These are phyloP conservation scores for Polychaeton citri DNA, from an alignment of 2,329 filamentous ascomycete genomes.

Conservation along the genomic window DNA sequence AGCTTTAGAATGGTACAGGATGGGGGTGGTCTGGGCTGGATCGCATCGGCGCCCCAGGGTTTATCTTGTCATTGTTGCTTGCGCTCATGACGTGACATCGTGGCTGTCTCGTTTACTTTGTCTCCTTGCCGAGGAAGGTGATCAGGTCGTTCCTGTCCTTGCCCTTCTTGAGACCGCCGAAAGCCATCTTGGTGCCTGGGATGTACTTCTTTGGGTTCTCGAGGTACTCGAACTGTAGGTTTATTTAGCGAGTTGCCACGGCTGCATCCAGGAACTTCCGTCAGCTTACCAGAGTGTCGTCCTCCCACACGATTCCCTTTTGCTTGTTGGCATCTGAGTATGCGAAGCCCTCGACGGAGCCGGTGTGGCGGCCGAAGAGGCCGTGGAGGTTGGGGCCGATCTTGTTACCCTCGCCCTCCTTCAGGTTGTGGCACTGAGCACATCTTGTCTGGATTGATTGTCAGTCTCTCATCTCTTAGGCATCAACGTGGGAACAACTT, in stretches of 20 bases:
- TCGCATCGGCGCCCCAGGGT: slow-evolving; percentile 3
- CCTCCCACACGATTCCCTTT: slow-evolving; percentile 81
- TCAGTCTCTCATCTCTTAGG: slow-evolving; percentile 3
- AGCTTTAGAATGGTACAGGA: slow-evolving; percentile 1
- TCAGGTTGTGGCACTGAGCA: slow-evolving; percentile 96
- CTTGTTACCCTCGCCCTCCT: slow-evolving; percentile 87
- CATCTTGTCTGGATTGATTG: slow-evolving; percentile 58
- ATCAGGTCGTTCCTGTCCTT: slow-evolving; percentile 99
- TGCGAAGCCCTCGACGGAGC: slow-evolving; percentile 78
- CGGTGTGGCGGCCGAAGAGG: slow-evolving; percentile 92
- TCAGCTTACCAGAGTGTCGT: slow-evolving; percentile 68
- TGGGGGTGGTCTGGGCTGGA: slow-evolving; percentile 2
- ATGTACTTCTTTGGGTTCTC: slow-evolving; percentile 99
- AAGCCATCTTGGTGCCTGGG: slow-evolving; percentile 99
- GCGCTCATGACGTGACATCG: slow-evolving; percentile 5
- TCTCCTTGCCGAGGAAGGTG: slow-evolving; percentile 62
- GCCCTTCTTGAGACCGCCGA: slow-evolving; percentile 98
- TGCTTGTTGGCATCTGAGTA: slow-evolving; percentile 99
- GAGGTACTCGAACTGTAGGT: slow-evolving; percentile 75
- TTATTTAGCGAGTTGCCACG: slow-evolving; percentile 1
- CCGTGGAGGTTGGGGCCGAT: slow-evolving; percentile 94
- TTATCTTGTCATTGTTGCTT: slow-evolving; percentile 18
- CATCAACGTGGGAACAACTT: slow-evolving; percentile 15
- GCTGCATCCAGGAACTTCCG: too few relatives aligned
- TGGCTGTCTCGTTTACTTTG: slow-evolving; percentile 38